Evolutionary conservation across 768 basidiomycete species (phyloP).

Genomic region (Hypholoma sublateritium): DNA sequence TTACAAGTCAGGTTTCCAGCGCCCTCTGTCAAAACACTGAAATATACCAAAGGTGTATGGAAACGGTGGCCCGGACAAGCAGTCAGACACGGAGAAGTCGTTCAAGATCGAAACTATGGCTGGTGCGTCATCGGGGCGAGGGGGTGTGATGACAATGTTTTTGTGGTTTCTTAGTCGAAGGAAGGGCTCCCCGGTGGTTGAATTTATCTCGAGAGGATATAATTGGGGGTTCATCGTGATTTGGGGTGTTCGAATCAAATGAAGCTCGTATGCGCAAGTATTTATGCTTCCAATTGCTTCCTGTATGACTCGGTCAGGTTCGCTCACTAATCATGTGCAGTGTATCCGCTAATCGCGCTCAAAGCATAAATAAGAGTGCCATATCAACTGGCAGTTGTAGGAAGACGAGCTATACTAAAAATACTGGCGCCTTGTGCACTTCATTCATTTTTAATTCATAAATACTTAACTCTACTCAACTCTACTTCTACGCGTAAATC

Average conservation of each 20-base stretch:
- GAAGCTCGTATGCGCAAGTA: neutral
- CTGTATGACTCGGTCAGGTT: neutral
- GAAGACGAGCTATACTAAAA: too few species aligned
- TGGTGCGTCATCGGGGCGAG: conserved; percentile 45
- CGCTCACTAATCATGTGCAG: too few species aligned
- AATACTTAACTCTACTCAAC: too few species aligned
- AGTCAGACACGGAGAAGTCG: conserved; percentile 45
- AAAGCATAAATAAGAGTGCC: too few species aligned
- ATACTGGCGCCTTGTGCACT: too few species aligned
- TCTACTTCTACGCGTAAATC: too few species aligned
- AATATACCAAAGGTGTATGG: conserved; percentile 47
- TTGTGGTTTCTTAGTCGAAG: conserved; percentile 49
- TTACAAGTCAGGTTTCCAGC: neutral
- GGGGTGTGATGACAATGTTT: conserved; percentile 61
- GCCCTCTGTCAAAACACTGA: neutral
- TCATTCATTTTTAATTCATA: too few species aligned
- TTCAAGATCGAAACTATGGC: conserved; percentile 42
- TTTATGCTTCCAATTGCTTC: neutral
- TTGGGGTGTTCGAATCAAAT: neutral
- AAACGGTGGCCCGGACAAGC: conserved; percentile 47
- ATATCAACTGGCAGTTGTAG: too few species aligned
- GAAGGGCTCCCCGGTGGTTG: conserved; percentile 41
- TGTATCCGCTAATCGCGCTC: too few species aligned
- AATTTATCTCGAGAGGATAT: conserved; percentile 32
- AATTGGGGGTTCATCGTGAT: conserved; percentile 18